These are phyloP conservation scores for Aureobasidium mangrovei DNA, from an alignment of 2,329 filamentous ascomycete genomes.

Conservation along the genomic window DNA sequence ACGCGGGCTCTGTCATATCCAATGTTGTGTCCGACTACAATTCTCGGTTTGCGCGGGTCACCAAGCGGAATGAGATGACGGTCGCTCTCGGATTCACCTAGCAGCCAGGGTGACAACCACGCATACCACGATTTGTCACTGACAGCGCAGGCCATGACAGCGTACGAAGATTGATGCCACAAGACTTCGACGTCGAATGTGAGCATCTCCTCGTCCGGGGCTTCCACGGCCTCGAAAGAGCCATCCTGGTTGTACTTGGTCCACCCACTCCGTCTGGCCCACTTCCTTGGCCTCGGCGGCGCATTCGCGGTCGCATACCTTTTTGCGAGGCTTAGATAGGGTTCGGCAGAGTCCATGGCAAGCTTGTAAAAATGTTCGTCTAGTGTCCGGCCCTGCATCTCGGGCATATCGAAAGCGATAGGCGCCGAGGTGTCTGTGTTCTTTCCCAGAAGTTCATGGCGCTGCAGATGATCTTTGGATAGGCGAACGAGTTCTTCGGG, in stretches of 20 bases:
- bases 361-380: slow-evolving; percentile 93
- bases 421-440: slow-evolving; percentile 66
- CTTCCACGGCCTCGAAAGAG: slow-evolving; percentile 59
- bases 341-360: slow-evolving; percentile 77
- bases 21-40: slow-evolving; percentile 90
- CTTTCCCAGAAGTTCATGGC: slow-evolving; percentile 84
- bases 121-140: slow-evolving; percentile 91
- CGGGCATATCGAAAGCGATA: slow-evolving; percentile 77
- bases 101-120: slow-evolving; percentile 91
- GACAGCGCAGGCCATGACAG: slow-evolving; percentile 92
- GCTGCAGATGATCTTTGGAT: slow-evolving; percentile 69
- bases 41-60: slow-evolving; percentile 59
- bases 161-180: slow-evolving; percentile 86
- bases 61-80: slow-evolving; percentile 82
- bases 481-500: slow-evolving; percentile 65
- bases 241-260: slow-evolving; percentile 81
- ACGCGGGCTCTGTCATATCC: slow-evolving; percentile 88
- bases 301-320: slow-evolving; percentile 56
- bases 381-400: slow-evolving; percentile 67
- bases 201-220: slow-evolving; percentile 71
- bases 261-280: slow-evolving; percentile 78
- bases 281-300: slow-evolving; percentile 57
- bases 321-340: slow-evolving; percentile 68
- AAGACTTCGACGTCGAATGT: slow-evolving; percentile 96
- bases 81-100: slow-evolving; percentile 69